Base-by-base conservation (phyloP, 2,329 filamentous ascomycete genomes). In the Domatiomyces catenatus region DNA sequence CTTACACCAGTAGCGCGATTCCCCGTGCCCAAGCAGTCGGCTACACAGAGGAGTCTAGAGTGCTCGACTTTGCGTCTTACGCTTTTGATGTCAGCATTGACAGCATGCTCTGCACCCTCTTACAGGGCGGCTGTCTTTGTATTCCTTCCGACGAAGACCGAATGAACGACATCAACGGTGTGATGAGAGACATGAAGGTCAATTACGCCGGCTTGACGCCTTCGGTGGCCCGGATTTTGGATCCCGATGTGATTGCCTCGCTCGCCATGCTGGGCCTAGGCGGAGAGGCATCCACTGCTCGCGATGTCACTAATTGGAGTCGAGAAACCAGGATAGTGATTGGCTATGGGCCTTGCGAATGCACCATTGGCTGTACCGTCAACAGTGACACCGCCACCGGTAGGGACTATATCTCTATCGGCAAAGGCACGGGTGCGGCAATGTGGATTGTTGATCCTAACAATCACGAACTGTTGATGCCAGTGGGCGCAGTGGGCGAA, bases 201-300 rank as follows among this genome's bases (percentile, higher is more conserved):
- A 76, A 70, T 46, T 73, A 71, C 67, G 72, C 71, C 2, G 72
- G 75, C 56, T 70, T 80, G 55, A 82, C 80, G 0, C 75, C 79
- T 1, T 70, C 77, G 0, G 69, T 83, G n/a, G 75, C 77, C 0
- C 66, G 68, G 18, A 66, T 71, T 0, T 52, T 76, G 1, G 63
- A 67, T 7, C 71, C 70, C 0, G 61, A 65, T 36, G 65, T 64
- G 10, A 66, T 76, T 1, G 70, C 71, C 1, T 66, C 63, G 0
- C 57, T 76, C 36, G 69, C 65, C 48, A 65, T 64, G 0, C 58
- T 76, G 64, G 54, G 61, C 5, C 45, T 63, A 1, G 62, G 56
- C 8, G 63, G 62, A 5, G 62, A 65, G 50, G 52, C 57, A 5
- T 50, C 59, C 8, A 50, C 57, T n/a, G 50, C 52, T 12, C 52